Percentiles rank a stretch among this genome's conserved stretches.
Evolutionary conservation across 2,329 filamentous ascomycete species (phyloP).

Genomic region (Fonsecaea erecta): DNA sequence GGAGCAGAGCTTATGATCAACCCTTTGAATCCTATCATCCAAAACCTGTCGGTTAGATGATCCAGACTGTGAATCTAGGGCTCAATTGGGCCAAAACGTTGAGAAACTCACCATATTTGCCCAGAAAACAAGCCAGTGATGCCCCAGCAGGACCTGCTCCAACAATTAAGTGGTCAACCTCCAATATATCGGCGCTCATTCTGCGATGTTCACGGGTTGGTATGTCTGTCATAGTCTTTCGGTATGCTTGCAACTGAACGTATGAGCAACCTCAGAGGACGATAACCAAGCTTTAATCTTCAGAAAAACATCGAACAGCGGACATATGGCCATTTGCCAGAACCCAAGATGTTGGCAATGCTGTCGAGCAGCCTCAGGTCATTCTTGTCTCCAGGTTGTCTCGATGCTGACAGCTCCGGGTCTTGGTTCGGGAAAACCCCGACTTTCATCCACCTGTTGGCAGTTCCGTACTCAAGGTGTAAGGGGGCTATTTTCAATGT

Average conservation of each 20-base stretch:
- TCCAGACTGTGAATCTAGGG: background rate
- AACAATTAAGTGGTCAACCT: constrained; percentile 36
- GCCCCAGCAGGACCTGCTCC: constrained; percentile 61
- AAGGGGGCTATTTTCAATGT: background rate
- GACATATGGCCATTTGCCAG: constrained; percentile 3
- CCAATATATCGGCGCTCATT: constrained; percentile 6
- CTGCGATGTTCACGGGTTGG: constrained; percentile 1
- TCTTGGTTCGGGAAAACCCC: constrained; percentile 4
- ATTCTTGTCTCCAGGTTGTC: constrained; percentile 2
- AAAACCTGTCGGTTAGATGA: constrained; percentile 11
- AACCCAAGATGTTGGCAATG: constrained; percentile 4
- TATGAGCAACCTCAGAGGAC: constrained; percentile 1
- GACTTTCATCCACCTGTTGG: background rate
- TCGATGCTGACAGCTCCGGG: constrained; percentile 1
- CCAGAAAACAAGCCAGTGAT: constrained; percentile 37
- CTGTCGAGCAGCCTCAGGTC: background rate
- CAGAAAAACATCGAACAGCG: background rate
- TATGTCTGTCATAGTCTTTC: constrained; percentile 6
- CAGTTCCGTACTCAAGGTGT: background rate
- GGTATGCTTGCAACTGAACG: background rate
- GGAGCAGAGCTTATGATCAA: constrained; percentile 6
- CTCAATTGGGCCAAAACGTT: constrained; percentile 2
- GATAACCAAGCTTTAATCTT: constrained; percentile 4
- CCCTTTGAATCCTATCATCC: constrained; percentile 8
- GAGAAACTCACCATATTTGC: constrained; percentile 8